Base-by-base conservation (phyloP, 163 green algal genomes). In the Trebouxia gelatinosa region DNA sequence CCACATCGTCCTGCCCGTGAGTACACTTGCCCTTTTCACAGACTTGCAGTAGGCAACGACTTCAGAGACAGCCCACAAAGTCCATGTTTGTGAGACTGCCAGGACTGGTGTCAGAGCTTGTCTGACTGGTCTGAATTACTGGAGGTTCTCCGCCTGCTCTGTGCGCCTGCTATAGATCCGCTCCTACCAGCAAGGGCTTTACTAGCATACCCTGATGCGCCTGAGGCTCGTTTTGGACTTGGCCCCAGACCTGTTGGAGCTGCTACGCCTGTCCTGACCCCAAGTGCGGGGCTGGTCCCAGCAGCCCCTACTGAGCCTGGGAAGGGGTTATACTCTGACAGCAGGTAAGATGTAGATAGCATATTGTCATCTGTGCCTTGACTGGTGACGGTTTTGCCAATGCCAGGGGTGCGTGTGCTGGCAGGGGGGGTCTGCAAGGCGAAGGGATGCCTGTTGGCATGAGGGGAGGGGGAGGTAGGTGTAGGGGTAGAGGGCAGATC, bases 251-350 rank as follows among this genome's bases (percentile, higher is more conserved):
- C n/a, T n/a, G n/a, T n/a, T n/a, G n/a, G n/a, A 46, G 32, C 61
- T 34, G 34, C 29, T 32, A 21, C 16, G 31, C 32, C 61, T 16
- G 9, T 70, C n/a, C 37, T n/a, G 2, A 3, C n/a, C 57, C 57
- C 57, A 31, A 43, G 61, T 46, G 6, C 17, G 2, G 34, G 61
- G 21, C 3, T 31, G 29, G 4, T 72, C 6, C 35, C 21, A 1
- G 64, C 23, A 35, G 64, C 50, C 21, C 21, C 35, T 51, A 37
- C 21, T 19, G 35, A 13, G 26, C 6, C 23, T 35, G 35, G 19
- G 23, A 72, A 72, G 26, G 64, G 64, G 37, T 72, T 72, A 37
- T 72, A 72, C 26, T 72, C 64, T 51, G 64, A 72, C 4, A 72
- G 64, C 35, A 72, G 26, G 29, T 23, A 51, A 35, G 26, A 35